Evolutionary conservation across 495 filamentous ascomycete genomes (phyloP).

Genomic region (Penicillium desertorum): DNA sequence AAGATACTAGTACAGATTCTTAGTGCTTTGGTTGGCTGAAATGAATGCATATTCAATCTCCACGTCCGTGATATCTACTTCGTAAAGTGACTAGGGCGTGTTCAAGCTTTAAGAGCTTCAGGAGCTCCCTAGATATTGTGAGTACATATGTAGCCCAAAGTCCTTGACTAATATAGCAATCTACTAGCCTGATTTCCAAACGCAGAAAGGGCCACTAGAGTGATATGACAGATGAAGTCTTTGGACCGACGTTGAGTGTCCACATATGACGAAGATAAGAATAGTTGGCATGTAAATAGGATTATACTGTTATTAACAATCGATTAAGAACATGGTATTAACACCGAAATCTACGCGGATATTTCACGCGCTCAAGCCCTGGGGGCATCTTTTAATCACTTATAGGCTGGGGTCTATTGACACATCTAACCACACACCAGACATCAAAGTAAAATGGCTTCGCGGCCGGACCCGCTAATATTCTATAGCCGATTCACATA

Average conservation of each 20-base stretch:
- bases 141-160: too few relatives aligned
- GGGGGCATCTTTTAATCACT: slow-evolving; percentile 2
- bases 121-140: too few relatives aligned
- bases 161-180: too few relatives aligned
- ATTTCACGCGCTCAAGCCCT: neutral
- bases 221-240: neutral
- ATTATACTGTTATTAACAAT: neutral
- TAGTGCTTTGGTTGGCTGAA: too few relatives aligned
- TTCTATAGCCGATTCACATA: neutral
- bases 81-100: too few relatives aligned
- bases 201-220: too few relatives aligned
- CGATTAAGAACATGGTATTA: neutral
- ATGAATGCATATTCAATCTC: too few relatives aligned
- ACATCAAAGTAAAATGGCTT: slow-evolving; percentile 1
- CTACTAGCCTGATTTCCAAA: too few relatives aligned
- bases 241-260: neutral
- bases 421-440: slow-evolving; percentile 14
- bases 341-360: neutral
- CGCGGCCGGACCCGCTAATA: neutral
- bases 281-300: neutral
- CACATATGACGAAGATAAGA: neutral
- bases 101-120: too few relatives aligned
- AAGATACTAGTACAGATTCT: too few relatives aligned
- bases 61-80: too few relatives aligned
- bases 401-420: slow-evolving; percentile 17